Conservation (phyloP, 2,329 filamentous ascomycete species). For the Alternaria atra region DNA sequence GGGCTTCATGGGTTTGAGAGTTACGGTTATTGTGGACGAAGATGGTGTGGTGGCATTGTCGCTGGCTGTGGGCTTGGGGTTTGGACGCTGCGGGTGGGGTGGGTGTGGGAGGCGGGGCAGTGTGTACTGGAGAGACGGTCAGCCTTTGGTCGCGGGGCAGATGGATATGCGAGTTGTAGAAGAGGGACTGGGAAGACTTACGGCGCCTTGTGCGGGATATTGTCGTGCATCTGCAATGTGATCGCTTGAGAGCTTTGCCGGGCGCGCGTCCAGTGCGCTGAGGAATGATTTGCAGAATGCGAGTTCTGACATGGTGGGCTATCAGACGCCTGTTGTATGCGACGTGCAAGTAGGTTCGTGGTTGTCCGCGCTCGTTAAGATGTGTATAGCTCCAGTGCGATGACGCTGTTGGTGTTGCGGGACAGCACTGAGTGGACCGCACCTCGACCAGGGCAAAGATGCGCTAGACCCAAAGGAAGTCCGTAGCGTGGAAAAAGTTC, state of each 20-base stretch:
- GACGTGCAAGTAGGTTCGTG: not conserved
- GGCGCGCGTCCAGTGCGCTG: constrained; percentile 77
- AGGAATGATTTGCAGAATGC: constrained; percentile 87
- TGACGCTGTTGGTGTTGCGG: constrained; percentile 44
- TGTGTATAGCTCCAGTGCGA: constrained; percentile 24
- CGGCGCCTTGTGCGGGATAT: constrained; percentile 79
- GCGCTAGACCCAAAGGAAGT: constrained; percentile 18
- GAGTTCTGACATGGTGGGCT: constrained; percentile 66
- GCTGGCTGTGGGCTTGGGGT: constrained; percentile 58
- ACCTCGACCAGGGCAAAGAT: constrained; percentile 4
- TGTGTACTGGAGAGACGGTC: constrained; percentile 65
- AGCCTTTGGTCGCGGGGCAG: constrained; percentile 36
- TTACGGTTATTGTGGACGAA: constrained; percentile 62
- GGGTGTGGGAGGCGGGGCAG: constrained; percentile 72
- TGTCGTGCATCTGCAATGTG: constrained; percentile 86
- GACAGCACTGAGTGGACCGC: constrained; percentile 12
- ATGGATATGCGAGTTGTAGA: constrained; percentile 23
- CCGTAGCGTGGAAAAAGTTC: constrained; percentile 24
- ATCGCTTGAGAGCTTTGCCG: constrained; percentile 83
- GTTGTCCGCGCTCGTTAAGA: not conserved
- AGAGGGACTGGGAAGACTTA: constrained; percentile 57
- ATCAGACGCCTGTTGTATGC: not conserved
- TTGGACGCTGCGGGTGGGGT: constrained; percentile 59
- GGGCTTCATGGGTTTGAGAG: constrained; percentile 75
- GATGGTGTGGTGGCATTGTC: constrained; percentile 27